Base-by-base conservation (phyloP, 176 grass and related monocot species). In the Oryza meridionalis region DNA sequence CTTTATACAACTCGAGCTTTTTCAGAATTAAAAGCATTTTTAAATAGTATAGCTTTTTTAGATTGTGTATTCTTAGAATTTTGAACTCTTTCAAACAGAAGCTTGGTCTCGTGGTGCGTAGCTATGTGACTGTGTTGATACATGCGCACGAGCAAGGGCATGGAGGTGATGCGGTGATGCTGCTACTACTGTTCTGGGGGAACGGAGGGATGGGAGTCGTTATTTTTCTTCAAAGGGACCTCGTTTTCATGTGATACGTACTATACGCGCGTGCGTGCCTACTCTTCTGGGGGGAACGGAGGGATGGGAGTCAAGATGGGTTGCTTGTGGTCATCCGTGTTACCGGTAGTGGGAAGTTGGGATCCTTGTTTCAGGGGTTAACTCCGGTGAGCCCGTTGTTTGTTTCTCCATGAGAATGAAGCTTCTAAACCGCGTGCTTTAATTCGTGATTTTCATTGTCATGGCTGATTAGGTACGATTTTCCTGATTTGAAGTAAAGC, bases 351-450 rank as follows among this genome's bases (percentile, higher is more conserved):
- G 58, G 58, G 58, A 62, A 24, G 58, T 24, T 11, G 19, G 8
- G 61, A 77, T 85, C 73, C 83, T 77, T 77, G 74, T 77, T 85
- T 77, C 58, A 8, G 31, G 82, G 73, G 72, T 22, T 32, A 68
- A 55, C 64, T 53, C 25, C 58, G 58, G 58, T n/a, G 24, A 2
- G 58, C 58, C 58, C n/a, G 58, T 24, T 24, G 58, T 62, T 62
- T 62, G 58, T 62, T 62, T 62, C 58, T 24, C 58, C 58, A 24
- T n/a, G 1, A 62, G 58, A 24, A 62, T 58, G n/a, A 24, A 62
- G 58, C 58, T 24, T 24, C 58, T 24, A 24, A 62, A 62, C 58
- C n/a, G 21, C 22, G 58, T 62, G 58, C 58, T 62, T 62, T 24
- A 62, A 62, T 62, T 24, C 58, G 24, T 4, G n/a, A 62, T 62